A percentile compares a stretch with the other conserved stretches of the same genome.
Evolutionary conservation across 2,329 filamentous ascomycete species (phyloP).

Genomic region (Juglanconis sp.): DNA sequence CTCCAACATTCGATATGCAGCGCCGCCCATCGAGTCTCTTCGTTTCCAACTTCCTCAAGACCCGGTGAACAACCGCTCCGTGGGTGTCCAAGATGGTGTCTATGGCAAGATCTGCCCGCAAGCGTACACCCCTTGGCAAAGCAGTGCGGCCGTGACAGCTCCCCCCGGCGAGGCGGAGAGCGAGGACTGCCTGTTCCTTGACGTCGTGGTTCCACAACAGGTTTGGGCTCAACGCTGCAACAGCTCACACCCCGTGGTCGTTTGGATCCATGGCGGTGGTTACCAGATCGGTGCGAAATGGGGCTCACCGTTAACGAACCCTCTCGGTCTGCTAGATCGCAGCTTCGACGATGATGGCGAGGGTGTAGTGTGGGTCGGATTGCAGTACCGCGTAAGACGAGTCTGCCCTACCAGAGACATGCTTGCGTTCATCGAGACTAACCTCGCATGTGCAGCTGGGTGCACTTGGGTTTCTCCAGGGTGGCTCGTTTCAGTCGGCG

Average conservation of each 20-base stretch:
- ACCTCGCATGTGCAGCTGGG: conserved; percentile 22
- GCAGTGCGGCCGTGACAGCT: background rate
- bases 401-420: background rate
- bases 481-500: conserved; percentile 30
- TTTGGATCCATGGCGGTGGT: conserved; percentile 36
- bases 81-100: conserved; percentile 16
- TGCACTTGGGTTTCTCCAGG: conserved; percentile 36
- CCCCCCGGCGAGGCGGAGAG: conserved; percentile 12
- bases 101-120: conserved; percentile 19
- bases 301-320: conserved; percentile 25
- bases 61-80: conserved; percentile 5
- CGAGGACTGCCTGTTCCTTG: conserved; percentile 41
- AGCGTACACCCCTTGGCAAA: conserved; percentile 9
- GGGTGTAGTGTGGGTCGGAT: conserved; percentile 35
- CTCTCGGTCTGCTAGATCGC: conserved; percentile 24
- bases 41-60: conserved; percentile 21
- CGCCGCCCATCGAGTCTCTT: conserved; percentile 19
- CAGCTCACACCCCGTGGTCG: conserved; percentile 22
- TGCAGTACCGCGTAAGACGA: conserved; percentile 32
- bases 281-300: conserved; percentile 31
- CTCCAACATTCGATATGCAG: conserved; percentile 24
- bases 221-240: conserved; percentile 22
- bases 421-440: background rate
- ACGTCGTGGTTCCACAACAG: conserved; percentile 36
- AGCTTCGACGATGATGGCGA: conserved; percentile 20